A percentile compares a stretch with the other conserved stretches of the same genome.
Conservation (phyloP, 306 rosid species). For the Pterocarpus santalinus region DNA sequence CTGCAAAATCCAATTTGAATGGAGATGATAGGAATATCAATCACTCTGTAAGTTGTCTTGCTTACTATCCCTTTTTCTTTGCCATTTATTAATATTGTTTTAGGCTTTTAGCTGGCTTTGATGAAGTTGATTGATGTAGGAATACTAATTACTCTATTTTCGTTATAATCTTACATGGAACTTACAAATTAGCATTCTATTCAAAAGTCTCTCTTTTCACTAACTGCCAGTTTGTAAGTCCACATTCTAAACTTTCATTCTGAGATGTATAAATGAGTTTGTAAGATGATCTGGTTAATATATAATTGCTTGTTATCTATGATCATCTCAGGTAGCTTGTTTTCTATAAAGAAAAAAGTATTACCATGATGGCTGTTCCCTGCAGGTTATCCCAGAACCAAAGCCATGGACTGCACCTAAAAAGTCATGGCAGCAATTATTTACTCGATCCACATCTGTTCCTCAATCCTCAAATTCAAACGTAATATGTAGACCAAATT, state of each 20-base stretch:
- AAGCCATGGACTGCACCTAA: constrained; percentile 77
- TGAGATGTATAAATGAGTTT: constrained; percentile 17
- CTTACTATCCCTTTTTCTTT: constrained; percentile 29
- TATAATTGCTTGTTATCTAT: constrained; percentile 26
- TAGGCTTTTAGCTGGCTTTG: not conserved
- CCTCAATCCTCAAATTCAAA: constrained; percentile 69
- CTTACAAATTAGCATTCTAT: constrained; percentile 13
- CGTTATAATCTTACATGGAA: not conserved
- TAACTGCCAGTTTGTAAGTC: not conserved
- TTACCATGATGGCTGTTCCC: constrained; percentile 49
- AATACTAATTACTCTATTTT: constrained; percentile 13
- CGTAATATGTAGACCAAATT: constrained; percentile 88
- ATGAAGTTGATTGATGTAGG: constrained; percentile 20
- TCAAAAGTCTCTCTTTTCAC: constrained; percentile 24
- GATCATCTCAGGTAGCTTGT: not conserved
- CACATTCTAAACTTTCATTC: constrained; percentile 10
- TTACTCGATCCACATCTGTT: constrained; percentile 77
- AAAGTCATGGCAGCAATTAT: constrained; percentile 97
- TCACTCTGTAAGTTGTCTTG: constrained; percentile 75
- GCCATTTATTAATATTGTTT: constrained; percentile 14
- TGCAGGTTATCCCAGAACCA: constrained; percentile 81
- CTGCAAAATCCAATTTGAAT: constrained; percentile 64
- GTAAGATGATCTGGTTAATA: constrained; percentile 31
- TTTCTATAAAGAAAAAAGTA: constrained; percentile 34
- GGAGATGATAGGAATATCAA: constrained; percentile 73